Evolutionary conservation across 176 grass and related monocot genomes (phyloP).

Genomic region (Hordeum vulgare): DNA sequence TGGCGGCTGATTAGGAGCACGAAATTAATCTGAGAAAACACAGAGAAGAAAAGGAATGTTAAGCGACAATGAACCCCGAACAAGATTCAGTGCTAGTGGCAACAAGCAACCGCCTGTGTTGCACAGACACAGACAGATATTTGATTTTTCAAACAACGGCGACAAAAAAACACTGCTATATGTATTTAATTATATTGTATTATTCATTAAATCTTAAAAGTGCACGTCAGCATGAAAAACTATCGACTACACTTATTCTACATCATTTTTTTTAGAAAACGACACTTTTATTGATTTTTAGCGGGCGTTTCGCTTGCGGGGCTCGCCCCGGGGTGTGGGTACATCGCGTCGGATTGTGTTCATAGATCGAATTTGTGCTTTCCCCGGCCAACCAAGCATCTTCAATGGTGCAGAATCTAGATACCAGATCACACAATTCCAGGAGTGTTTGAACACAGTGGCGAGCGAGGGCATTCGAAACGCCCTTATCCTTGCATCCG

Average conservation of each 20-base stretch:
- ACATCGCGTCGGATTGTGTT: too few species aligned
- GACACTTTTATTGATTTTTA: neutral
- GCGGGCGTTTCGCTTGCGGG: too few species aligned
- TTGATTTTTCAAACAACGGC: neutral
- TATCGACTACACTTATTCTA: neutral
- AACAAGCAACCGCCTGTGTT: too few species aligned
- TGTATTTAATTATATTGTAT: neutral
- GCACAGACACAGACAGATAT: neutral
- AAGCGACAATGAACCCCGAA: neutral
- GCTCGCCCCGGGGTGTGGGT: too few species aligned
- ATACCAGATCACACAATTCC: too few species aligned
- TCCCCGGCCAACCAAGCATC: too few species aligned
- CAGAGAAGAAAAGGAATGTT: neutral
- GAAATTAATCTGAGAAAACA: constrained; percentile 62
- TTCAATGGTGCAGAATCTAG: too few species aligned
- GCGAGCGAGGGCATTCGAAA: too few species aligned
- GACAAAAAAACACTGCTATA: neutral
- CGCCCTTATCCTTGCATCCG: too few species aligned
- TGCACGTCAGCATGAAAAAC: neutral
- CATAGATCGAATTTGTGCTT: too few species aligned
- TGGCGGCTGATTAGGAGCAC: constrained; percentile 91
- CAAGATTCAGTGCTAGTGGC: neutral
- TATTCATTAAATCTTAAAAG: neutral
- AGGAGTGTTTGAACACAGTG: too few species aligned
- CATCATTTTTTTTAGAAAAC: neutral